phyloP scores from a whole-genome alignment of 106 monocot genomes.

The Hemerocallis citrina region DNA sequence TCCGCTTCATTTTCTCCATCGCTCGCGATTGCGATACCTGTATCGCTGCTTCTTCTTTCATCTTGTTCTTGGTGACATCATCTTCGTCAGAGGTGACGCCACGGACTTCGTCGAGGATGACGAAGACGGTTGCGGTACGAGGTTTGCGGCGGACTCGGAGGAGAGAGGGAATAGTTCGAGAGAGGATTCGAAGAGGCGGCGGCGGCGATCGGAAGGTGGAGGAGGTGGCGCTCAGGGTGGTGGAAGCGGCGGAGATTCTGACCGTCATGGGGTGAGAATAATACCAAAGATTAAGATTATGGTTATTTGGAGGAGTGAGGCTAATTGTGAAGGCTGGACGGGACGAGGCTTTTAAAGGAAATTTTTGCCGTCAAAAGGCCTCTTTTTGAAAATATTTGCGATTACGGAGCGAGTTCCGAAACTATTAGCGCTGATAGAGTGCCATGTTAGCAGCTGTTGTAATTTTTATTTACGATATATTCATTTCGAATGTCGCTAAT shows the following conservation, averaged over 20 bases:
- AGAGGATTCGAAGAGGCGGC: neutral
- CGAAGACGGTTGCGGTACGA: slow-evolving; percentile 5
- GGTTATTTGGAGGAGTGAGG: no score
- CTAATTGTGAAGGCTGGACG: no score
- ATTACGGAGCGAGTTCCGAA: no score
- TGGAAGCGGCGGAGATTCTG: slow-evolving; percentile 11
- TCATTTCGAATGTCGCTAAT: no score
- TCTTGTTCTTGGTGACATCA: neutral
- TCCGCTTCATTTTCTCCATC: slow-evolving; percentile 48
- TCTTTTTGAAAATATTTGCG: no score
- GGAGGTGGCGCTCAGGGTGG: neutral
- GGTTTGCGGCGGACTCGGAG: neutral
- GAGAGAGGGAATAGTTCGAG: neutral
- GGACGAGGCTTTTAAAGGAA: no score
- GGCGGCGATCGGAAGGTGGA: neutral
- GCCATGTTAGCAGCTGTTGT: no score
- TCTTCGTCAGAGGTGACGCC: neutral
- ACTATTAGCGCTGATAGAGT: no score
- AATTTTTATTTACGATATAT: no score
- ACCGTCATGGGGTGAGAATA: slow-evolving; percentile 18
- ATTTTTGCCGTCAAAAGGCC: no score
- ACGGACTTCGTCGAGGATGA: slow-evolving; percentile 2
- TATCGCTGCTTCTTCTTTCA: neutral
- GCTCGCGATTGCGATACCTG: slow-evolving; percentile 15
- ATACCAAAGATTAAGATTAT: no score